Conservation (phyloP, 2,329 filamentous ascomycete species). For the Dryadomyces quercivorus region DNA sequence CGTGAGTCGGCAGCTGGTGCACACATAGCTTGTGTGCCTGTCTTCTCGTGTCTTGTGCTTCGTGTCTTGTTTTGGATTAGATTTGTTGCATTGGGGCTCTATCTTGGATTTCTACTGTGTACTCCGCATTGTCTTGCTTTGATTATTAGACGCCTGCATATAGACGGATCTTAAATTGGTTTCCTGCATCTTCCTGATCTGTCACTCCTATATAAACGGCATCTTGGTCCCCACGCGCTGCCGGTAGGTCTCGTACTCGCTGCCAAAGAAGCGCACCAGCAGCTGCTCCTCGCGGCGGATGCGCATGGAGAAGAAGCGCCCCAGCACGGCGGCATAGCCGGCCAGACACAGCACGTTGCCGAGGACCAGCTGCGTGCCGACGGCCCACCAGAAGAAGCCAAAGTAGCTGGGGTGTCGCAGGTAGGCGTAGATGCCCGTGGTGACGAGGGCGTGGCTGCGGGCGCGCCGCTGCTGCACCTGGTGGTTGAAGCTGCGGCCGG, state of each 20-base stretch:
- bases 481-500: slow-evolving; percentile 86
- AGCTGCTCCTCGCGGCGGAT: slow-evolving; percentile 69
- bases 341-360: slow-evolving; percentile 72
- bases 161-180: not conserved
- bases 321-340: slow-evolving; percentile 63
- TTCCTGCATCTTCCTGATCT: not conserved
- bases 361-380: slow-evolving; percentile 86
- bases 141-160: too few relatives aligned
- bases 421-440: slow-evolving; percentile 61
- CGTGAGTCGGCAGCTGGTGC: slow-evolving; percentile 37
- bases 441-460: slow-evolving; percentile 66
- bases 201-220: slow-evolving; percentile 49
- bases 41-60: not conserved
- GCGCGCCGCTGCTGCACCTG: slow-evolving; percentile 62
- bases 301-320: slow-evolving; percentile 68
- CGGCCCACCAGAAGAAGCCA: slow-evolving; percentile 95
- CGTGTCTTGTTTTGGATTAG: not conserved
- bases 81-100: not conserved
- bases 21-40: not conserved
- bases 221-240: slow-evolving; percentile 64
- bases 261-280: slow-evolving; percentile 70
- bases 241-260: slow-evolving; percentile 67
- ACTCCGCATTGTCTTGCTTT: not conserved
- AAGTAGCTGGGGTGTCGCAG: slow-evolving; percentile 89
- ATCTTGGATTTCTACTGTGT: not conserved